Evolutionary conservation across 805 yeast species (phyloP).

Genomic region (Cyberlindnera mycetangii): DNA sequence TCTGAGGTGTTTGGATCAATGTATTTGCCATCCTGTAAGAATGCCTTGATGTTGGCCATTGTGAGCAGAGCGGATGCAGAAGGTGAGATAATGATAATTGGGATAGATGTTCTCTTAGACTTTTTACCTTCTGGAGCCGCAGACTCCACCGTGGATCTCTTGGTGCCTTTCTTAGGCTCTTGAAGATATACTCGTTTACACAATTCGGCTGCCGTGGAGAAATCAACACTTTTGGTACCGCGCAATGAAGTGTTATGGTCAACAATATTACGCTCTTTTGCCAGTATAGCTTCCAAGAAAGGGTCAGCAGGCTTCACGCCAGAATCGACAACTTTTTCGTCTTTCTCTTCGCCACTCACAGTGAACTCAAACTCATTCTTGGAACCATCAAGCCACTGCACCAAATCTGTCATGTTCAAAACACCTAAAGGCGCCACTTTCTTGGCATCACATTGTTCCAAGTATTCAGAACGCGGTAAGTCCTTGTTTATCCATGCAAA

Average conservation of each 20-base stretch:
- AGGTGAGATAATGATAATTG: constrained; percentile 75
- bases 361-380: constrained; percentile 57
- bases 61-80: constrained; percentile 72
- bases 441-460: constrained; percentile 63
- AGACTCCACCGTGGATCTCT: constrained; percentile 17
- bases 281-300: constrained; percentile 28
- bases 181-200: constrained; percentile 13
- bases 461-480: constrained; percentile 76
- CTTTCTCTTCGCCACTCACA: not conserved
- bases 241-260: constrained; percentile 62
- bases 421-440: constrained; percentile 73
- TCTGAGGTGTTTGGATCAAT: constrained; percentile 48
- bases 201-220: constrained; percentile 54
- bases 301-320: constrained; percentile 32
- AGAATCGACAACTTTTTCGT: constrained; percentile 11
- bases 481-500: constrained; percentile 80
- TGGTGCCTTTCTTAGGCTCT: constrained; percentile 12
- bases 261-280: constrained; percentile 46
- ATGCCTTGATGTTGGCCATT: constrained; percentile 61
- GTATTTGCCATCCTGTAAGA: constrained; percentile 70
- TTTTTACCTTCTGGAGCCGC: constrained; percentile 24
- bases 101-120: constrained; percentile 43
- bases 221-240: constrained; percentile 65
- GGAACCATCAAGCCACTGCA: constrained; percentile 76
- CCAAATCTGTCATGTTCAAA: constrained; percentile 78